phyloP scores from a whole-genome alignment of 768 basidiomycete genomes.

The Phaeotremella fagi region DNA sequence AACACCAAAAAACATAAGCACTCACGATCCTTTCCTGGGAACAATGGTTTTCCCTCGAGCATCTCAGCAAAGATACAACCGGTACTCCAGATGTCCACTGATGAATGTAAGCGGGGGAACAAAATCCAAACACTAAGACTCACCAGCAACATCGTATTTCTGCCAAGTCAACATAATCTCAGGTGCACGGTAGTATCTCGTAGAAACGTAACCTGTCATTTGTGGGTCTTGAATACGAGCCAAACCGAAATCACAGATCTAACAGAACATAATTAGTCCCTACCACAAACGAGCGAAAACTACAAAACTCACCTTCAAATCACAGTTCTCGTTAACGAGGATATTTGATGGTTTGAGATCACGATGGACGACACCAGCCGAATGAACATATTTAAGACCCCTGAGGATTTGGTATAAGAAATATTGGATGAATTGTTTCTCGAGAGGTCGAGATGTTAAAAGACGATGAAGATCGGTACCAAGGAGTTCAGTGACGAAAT shows the following conservation, averaged over 20 bases:
- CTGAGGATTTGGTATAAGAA: constrained; percentile 99
- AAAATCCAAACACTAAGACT: constrained; percentile 10
- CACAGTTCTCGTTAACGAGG: constrained; percentile 98
- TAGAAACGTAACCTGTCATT: constrained; percentile 99
- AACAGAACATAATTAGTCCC: neutral
- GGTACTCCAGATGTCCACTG: constrained; percentile 97
- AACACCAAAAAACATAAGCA: constrained; percentile 29
- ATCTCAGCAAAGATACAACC: constrained; percentile 99
- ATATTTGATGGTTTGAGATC: constrained; percentile 99
- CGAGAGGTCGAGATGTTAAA: constrained; percentile 89
- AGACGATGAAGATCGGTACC: constrained; percentile 97
- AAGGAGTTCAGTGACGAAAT: constrained; percentile 97
- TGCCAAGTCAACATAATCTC: constrained; percentile 99
- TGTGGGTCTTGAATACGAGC: constrained; percentile 99
- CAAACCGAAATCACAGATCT: constrained; percentile 99
- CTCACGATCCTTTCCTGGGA: constrained; percentile 99
- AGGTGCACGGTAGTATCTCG: constrained; percentile 95
- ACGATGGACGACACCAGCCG: constrained; percentile 96
- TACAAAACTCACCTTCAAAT: constrained; percentile 70
- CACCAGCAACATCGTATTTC: constrained; percentile 91
- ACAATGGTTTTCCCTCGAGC: constrained; percentile 96
- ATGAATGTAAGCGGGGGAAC: neutral
- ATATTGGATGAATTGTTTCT: constrained; percentile 99
- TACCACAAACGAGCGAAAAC: neutral
- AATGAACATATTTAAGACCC: constrained; percentile 98